Base-by-base conservation (phyloP, 805 yeast species). In the Cyberlindnera mycetangii region DNA sequence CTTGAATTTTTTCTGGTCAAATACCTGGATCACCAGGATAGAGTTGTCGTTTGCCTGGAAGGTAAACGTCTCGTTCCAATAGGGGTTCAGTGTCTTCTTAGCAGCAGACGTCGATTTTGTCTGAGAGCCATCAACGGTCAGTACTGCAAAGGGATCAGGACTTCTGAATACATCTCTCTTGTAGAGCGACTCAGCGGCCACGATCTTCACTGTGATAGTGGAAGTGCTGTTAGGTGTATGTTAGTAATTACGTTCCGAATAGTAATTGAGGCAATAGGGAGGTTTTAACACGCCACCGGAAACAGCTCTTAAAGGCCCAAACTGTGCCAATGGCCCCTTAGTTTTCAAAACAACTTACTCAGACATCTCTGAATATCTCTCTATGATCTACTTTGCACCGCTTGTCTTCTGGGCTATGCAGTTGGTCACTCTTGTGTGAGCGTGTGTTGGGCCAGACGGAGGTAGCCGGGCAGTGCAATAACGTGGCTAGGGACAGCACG, bases 141-240 rank as follows among this genome's bases (percentile, higher is more conserved):
- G 72, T 28, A 93, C 98, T 2, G 97, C 97, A 69, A 93, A 93
- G 10, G 99, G 99, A 66, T 93, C 99, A 2, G 99, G 99, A 50
- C 90, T 86, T 45, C 96, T 81, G 64, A 90, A 88, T 19, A 93
- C 90, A 65, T 93, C 99, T 51, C 99, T 77, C 68, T 93, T 93
- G 67, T 88, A 89, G 45, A 93, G 81, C 20, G 96, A 87, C 65
- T 93, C 99, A 12, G 98, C 97, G 14, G 97, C 98, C 35, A 93
- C 92, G 32, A 93, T 78, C 60, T 84, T 83, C 32, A 85, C 89
- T 4, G 59, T 55, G 39, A 59, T 55, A 16, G 46, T 47, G 11
- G 59, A 50, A 34, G 45, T 47, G 7, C 60, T 59, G 33, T 4
- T n/a, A 7, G 14, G 7, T 10, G 7, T 10, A 30, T 49, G 39